Conservation (phyloP, 345 rosid genomes). For the Eucalyptus paniculata region DNA sequence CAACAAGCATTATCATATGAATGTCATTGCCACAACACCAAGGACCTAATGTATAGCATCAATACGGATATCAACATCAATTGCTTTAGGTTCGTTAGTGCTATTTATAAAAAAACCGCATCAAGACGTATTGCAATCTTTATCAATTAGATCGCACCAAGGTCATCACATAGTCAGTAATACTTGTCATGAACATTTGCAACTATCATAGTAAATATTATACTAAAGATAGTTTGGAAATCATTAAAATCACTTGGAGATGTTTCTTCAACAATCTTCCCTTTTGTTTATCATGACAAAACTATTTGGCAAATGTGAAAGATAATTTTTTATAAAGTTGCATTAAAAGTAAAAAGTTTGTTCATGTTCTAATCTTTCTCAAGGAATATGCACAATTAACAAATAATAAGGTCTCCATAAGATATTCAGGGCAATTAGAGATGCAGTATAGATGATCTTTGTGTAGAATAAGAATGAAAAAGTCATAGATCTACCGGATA, state of each 20-base stretch:
- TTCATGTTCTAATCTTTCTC: not conserved
- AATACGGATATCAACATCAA: rapidly evolving
- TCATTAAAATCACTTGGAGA: not conserved
- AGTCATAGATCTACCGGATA: too few species aligned
- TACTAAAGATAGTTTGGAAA: too few species aligned
- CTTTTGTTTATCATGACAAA: too few species aligned
- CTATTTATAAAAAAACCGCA: rapidly evolving
- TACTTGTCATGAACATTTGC: not conserved
- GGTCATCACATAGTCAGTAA: not conserved
- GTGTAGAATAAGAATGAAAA: not conserved
- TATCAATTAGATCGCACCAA: not conserved
- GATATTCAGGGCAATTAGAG: not conserved
- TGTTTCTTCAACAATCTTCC: not conserved
- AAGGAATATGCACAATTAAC: not conserved
- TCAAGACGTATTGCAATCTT: not conserved
- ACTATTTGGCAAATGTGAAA: not conserved
- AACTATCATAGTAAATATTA: too few species aligned
- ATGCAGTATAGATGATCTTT: not conserved
- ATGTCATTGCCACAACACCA: too few species aligned
- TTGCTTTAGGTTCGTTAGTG: not conserved
- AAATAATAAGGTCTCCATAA: not conserved
- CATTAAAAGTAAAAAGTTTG: not conserved
- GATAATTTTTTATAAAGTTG: not conserved
- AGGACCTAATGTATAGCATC: too few species aligned
- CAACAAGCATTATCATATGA: too few species aligned